Percentiles rank a stretch among this genome's conserved stretches.
phyloP scores from a whole-genome alignment of 1,284 basidiomycete genomes.

The Rhodotorula mucilaginosa region DNA sequence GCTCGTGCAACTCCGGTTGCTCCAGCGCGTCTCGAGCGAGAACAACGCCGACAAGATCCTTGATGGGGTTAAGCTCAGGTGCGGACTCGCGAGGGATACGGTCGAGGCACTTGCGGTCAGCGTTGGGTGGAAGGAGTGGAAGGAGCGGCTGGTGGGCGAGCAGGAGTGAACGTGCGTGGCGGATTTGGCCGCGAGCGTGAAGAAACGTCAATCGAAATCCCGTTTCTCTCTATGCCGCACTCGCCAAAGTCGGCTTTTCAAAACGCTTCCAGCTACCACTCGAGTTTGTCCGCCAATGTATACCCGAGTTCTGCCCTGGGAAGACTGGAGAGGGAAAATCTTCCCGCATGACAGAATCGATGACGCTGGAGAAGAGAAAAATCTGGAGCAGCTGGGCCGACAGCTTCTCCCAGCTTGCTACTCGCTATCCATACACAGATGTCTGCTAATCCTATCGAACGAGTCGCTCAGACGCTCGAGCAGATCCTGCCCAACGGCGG shows the following conservation, averaged over 20 bases:
- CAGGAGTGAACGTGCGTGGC: not conserved
- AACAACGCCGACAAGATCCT: conserved; percentile 29
- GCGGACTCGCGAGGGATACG: conserved; percentile 25
- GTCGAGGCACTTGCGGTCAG: conserved; percentile 31
- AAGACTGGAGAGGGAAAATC: not conserved
- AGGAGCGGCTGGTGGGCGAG: conserved; percentile 21
- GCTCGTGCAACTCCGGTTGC: conserved; percentile 29
- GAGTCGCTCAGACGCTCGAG: conserved; percentile 21
- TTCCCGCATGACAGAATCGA: not conserved
- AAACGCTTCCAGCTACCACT: too few species aligned
- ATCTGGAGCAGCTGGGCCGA: not conserved
- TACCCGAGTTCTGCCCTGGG: too few species aligned
- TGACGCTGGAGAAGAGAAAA: not conserved
- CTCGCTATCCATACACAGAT: not conserved
- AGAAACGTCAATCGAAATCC: too few species aligned
- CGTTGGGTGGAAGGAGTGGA: conserved; percentile 34
- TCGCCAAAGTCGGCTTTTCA: too few species aligned
- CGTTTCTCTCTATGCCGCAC: too few species aligned
- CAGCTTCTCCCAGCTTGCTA: not conserved
- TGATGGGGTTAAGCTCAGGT: conserved; percentile 38
- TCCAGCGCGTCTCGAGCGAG: conserved; percentile 24
- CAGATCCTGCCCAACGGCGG: conserved; percentile 22
- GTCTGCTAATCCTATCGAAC: conserved; percentile 21
- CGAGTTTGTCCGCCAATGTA: too few species aligned
- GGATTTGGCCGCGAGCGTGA: too few species aligned